Conservation (phyloP, 495 filamentous ascomycete species). For the Xylaria nigripes region DNA sequence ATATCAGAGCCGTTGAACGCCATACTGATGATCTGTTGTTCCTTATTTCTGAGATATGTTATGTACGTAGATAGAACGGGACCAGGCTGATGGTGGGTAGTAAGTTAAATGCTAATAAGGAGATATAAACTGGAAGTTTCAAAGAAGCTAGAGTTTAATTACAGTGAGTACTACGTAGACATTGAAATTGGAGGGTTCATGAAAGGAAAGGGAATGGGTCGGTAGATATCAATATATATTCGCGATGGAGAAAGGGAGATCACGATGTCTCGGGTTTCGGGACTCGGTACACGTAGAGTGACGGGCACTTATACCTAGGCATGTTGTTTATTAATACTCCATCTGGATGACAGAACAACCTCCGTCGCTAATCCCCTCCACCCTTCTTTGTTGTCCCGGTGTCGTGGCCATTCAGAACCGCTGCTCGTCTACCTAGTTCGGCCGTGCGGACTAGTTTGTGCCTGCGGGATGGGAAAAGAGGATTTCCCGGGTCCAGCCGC, state of each 20-base stretch:
- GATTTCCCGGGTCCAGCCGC: constrained; percentile 22
- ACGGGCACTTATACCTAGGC: too few species aligned
- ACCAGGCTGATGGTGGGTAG: background rate
- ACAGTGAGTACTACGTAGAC: too few species aligned
- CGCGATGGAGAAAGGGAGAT: too few species aligned
- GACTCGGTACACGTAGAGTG: too few species aligned
- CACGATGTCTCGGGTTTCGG: too few species aligned
- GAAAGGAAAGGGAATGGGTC: too few species aligned
- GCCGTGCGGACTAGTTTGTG: background rate
- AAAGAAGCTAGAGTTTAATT: too few species aligned
- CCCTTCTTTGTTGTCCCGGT: background rate
- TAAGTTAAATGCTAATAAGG: too few species aligned
- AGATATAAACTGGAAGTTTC: too few species aligned
- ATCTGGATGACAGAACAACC: background rate
- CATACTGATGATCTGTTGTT: constrained; percentile 11
- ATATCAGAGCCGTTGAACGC: constrained; percentile 26
- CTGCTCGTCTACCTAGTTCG: constrained; percentile 2
- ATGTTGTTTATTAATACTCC: too few species aligned
- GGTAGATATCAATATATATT: too few species aligned
- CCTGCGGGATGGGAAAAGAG: constrained; percentile 15
- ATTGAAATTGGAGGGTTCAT: too few species aligned
- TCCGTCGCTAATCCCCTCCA: background rate
- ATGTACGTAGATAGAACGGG: background rate
- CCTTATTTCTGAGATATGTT: background rate
- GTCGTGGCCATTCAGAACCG: background rate